A percentile compares a stretch with the other conserved stretches of the same genome.
phyloP scores from a whole-genome alignment of 129 eudicot species.

The Chrysanthemum seticuspe region DNA sequence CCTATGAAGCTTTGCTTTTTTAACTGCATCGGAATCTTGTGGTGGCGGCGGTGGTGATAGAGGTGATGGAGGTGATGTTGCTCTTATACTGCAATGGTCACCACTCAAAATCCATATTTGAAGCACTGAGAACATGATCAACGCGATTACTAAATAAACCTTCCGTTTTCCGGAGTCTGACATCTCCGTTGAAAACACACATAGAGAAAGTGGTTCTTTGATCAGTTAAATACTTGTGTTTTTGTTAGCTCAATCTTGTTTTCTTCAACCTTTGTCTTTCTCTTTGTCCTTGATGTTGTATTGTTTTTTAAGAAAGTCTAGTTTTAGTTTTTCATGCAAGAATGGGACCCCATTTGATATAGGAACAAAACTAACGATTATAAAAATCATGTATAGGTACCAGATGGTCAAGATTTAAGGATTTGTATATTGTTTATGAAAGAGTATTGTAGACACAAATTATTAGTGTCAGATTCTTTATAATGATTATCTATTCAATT shows the following conservation, averaged over 20 bases:
- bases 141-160: conserved; percentile 26
- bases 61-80: conserved; percentile 25
- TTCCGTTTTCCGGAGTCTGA: conserved; percentile 39
- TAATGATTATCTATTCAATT: background rate
- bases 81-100: conserved; percentile 39
- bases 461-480: background rate
- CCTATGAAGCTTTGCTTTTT: conserved; percentile 37
- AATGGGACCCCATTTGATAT: conserved; percentile 31
- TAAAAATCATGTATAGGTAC: background rate
- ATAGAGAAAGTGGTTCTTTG: conserved; percentile 43
- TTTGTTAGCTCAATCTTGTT: conserved; percentile 24
- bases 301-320: conserved; percentile 10
- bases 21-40: conserved; percentile 21
- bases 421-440: background rate
- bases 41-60: conserved; percentile 36
- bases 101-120: conserved; percentile 40
- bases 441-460: background rate
- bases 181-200: conserved; percentile 56
- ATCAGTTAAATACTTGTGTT: conserved; percentile 15
- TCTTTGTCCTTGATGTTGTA: background rate
- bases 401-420: background rate
- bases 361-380: conserved; percentile 25
- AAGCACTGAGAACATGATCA: conserved; percentile 41
- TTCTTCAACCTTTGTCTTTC: no score
- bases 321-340: conserved; percentile 30